These are phyloP conservation scores for Plenodomus biglobosus DNA, from an alignment of 2,329 filamentous ascomycete genomes.

Conservation along the genomic window DNA sequence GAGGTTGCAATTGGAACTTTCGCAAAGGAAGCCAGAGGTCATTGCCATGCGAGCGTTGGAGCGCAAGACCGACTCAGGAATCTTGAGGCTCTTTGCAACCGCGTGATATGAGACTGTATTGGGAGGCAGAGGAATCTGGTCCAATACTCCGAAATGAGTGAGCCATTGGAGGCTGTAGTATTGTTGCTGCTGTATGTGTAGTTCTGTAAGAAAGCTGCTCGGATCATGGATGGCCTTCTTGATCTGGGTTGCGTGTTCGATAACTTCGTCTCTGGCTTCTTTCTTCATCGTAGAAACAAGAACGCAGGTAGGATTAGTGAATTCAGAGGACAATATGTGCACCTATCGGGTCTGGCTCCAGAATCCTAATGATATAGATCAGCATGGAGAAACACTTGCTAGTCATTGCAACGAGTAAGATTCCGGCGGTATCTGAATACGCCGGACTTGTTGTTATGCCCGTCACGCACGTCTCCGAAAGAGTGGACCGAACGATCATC, in stretches of 20 bases:
- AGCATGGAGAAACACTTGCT: too few species aligned
- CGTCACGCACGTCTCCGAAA: not conserved
- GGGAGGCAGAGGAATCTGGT: not conserved
- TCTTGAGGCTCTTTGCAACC: slow-evolving; percentile 2
- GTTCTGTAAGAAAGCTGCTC: slow-evolving; percentile 3
- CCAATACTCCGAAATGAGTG: slow-evolving; percentile 1
- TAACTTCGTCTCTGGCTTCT: slow-evolving; percentile 1
- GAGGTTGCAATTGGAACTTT: not conserved
- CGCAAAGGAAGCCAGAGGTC: slow-evolving; percentile 1
- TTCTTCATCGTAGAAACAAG: not conserved
- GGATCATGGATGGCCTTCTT: slow-evolving; percentile 2
- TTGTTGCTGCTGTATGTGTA: slow-evolving; percentile 3
- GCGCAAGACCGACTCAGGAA: slow-evolving; percentile 1
- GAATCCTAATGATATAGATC: too few species aligned
- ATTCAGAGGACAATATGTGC: not conserved
- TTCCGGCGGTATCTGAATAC: not conserved
- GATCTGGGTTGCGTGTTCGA: slow-evolving; percentile 1
- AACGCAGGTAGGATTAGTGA: not conserved
- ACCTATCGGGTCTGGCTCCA: too few species aligned
- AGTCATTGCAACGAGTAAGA: too few species aligned
- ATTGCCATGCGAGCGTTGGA: slow-evolving; percentile 1
- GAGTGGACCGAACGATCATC: not conserved
- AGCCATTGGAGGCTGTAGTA: slow-evolving; percentile 2
- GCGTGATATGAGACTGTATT: slow-evolving; percentile 1
- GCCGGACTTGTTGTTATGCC: not conserved